Evolutionary conservation across 371 early-diverging fungal genomes (phyloP), one percentile per base, ranked within the genome.

Genomic region (Amoeboaphelidium protococcarum): DNA sequence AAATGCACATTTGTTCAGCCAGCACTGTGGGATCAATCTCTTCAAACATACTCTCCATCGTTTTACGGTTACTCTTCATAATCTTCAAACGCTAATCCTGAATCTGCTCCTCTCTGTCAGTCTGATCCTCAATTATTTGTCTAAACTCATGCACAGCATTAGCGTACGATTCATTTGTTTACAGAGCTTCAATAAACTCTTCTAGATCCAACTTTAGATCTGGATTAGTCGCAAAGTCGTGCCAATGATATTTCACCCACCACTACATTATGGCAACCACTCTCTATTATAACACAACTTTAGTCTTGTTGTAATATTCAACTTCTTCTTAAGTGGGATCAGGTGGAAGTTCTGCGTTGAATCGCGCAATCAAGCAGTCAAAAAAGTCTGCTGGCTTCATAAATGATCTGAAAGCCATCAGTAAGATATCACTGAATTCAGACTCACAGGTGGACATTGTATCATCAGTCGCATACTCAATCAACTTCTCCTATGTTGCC

Each of bases 181-280:
- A 20, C 13, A 63, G 47, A 44, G 58, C 57, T 10, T 58, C 40
- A 10, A 64, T 46, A 42, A 71, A 66, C 13, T 53, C 52, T n/a
- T 54, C 55, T 16, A 71, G 49, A n/a, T 58, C 55, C 4, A 55
- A 45, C 22, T 56, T 52, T 13, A 71, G 46, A 21, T 52, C 47
- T 19, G 52, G 50, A 47, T 54, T 52, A 10, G 60, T 49, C 1
- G 62, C 63, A 52, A 69, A 71, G 46, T 71, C 72, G 42, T 65
- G 67, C 64, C 66, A 71, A 50, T 66, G 62, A 37, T 63, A 43
- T 20, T 62, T 52, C 10, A 58, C 59, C 72, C 72, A 71, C 49
- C 52, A 55, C 13, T 53, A 47, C 16, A 66, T 41, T 6, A 47
- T 40, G 27, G 45, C 25, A 16, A 46, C 51, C 1, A 52, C 63